Base-by-base conservation (phyloP, 805 yeast species). In the Ogataea henricii region DNA sequence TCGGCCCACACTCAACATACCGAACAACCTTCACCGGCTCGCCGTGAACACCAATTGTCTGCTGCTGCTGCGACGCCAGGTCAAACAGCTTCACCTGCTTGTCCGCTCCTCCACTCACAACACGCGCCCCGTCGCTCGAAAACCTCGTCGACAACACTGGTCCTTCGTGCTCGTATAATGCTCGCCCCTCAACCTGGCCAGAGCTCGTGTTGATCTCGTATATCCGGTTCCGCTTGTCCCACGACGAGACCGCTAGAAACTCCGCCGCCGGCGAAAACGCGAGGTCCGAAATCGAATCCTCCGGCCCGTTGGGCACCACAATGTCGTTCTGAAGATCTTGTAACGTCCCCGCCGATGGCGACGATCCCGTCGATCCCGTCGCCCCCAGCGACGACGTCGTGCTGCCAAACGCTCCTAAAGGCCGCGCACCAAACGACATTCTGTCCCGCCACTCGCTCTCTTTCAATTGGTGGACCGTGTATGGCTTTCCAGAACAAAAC, bases 151-250 rank as follows among this genome's bases (percentile, higher is more conserved):
- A 70, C 44, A 94, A 70, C 3, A 88, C 96, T 0, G 98, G 97
- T 0, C 80, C 97, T 30, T 85, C 88, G 64, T 92, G 97, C 62
- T 88, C 96, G 66, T 78, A 91, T 60, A 91, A 65, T 0, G 97
- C 97, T 42, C 96, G 72, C 7, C 96, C 97, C 59, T 87, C 94
- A 23, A 89, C 82, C 47, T 80, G 79, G 4, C 97, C 97, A 33
- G 79, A 77, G 45, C 77, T 73, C 36, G 83, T 76, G 63, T 74
- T 78, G 14, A 91, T 82, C 66, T 94, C 98, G 74, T 94, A 94
- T 46, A 94, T 84, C 52, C 98, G 78, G 35, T 89, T 97, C 64
- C 89, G 90, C 59, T 86, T 87, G 69, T 94, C 99, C 99, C 99
- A 94, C 14, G 95, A 85, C 14, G 95, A 79, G 3, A 82, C 94